phyloP scores from a whole-genome alignment of 345 rosid species.

The Alliaria petiolata region DNA sequence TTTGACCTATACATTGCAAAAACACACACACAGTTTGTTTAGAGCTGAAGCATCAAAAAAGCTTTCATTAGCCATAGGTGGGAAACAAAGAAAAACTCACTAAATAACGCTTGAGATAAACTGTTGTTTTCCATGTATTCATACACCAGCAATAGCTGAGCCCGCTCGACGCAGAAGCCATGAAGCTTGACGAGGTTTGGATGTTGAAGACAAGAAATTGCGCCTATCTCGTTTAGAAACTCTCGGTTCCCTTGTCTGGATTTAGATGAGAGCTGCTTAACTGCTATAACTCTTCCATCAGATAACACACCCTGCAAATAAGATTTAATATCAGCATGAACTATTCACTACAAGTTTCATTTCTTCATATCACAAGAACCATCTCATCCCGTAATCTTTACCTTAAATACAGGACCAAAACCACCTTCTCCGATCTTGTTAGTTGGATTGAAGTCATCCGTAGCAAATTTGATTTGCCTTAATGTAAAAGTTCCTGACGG shows the following conservation, averaged over 20 bases:
- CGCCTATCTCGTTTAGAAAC: slow-evolving; percentile 63
- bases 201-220: slow-evolving; percentile 67
- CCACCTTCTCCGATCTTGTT: slow-evolving; percentile 74
- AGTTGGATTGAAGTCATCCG: slow-evolving; percentile 40
- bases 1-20: slow-evolving; percentile 32
- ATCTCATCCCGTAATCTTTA: slow-evolving; percentile 16
- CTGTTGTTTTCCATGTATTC: slow-evolving; percentile 74
- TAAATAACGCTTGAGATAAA: slow-evolving; percentile 51
- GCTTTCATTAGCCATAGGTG: not conserved
- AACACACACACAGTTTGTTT: not conserved
- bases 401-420: slow-evolving; percentile 67
- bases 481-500: slow-evolving; percentile 46
- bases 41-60: slow-evolving; percentile 2
- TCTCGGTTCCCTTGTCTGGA: slow-evolving; percentile 74
- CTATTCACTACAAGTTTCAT: not conserved
- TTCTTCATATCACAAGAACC: slow-evolving; percentile 2
- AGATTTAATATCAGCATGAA: not conserved
- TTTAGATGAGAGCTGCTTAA: slow-evolving; percentile 69
- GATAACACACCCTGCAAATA: slow-evolving; percentile 42
- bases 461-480: slow-evolving; percentile 53
- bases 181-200: slow-evolving; percentile 66
- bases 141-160: slow-evolving; percentile 54
- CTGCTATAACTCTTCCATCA: slow-evolving; percentile 62
- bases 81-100: slow-evolving; percentile 35
- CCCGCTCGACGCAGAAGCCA: slow-evolving; percentile 65